Evolutionary conservation across 75 land plant species (phyloP).

Genomic region (Larix kaempferi): DNA sequence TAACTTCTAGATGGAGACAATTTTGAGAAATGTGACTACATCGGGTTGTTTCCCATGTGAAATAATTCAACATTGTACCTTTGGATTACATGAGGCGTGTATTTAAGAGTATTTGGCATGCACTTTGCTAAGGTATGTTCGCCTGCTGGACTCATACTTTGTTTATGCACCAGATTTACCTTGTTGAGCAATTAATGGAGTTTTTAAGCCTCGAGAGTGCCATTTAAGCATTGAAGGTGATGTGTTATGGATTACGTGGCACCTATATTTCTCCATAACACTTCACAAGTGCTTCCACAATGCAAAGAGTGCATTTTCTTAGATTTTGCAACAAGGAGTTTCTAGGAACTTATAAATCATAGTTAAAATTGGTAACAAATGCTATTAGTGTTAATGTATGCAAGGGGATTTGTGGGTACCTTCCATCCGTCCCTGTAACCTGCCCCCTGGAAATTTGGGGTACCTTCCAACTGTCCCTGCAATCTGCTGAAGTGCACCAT

Average conservation of each 20-base stretch:
- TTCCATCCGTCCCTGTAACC: no score
- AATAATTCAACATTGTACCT: background rate
- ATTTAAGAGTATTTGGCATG: background rate
- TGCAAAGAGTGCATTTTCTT: no score
- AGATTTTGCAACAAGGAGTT: background rate
- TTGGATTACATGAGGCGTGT: background rate
- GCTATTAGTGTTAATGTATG: no score
- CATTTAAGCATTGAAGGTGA: background rate
- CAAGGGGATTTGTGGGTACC: no score
- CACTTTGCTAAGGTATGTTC: no score
- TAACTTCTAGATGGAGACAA: background rate
- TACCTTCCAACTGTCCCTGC: no score
- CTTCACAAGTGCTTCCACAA: no score
- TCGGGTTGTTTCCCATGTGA: background rate
- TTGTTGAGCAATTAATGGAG: background rate
- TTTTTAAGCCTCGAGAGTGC: background rate
- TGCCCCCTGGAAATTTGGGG: no score
- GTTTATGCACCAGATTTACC: background rate
- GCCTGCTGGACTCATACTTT: background rate
- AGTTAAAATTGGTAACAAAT: no score
- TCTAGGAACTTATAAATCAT: no score
- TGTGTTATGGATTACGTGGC: background rate
- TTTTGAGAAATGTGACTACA: background rate
- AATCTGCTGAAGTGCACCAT: no score
- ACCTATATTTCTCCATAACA: background rate